phyloP scores from a whole-genome alignment of 495 filamentous ascomycete species.

The Lepidopterella palustris region DNA sequence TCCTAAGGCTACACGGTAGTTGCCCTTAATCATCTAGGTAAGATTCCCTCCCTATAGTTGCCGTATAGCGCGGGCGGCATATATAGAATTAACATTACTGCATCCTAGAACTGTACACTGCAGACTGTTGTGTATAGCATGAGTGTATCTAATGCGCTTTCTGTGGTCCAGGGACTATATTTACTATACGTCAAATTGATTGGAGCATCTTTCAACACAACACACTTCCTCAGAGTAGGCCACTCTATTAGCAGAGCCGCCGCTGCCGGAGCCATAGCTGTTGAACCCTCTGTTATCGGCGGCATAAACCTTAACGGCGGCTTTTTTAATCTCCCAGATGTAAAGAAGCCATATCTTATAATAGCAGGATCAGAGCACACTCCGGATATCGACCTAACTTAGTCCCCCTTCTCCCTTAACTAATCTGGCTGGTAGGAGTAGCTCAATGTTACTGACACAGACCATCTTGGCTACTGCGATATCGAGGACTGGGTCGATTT shows the following conservation, averaged over 20 bases:
- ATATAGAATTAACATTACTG: too few species aligned
- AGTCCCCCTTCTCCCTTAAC: constrained; percentile 9
- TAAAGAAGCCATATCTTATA: constrained; percentile 14
- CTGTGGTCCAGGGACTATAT: constrained; percentile 11
- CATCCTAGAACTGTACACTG: too few species aligned
- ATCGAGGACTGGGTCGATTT: constrained; percentile 14
- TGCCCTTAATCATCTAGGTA: constrained; percentile 18
- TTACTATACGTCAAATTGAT: constrained; percentile 3
- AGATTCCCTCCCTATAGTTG: constrained; percentile 15
- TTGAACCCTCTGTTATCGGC: constrained; percentile 4
- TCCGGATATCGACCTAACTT: constrained; percentile 1
- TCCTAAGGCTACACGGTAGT: constrained; percentile 21
- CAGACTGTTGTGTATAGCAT: too few species aligned
- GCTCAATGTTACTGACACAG: constrained; percentile 9
- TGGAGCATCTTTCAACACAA: constrained; percentile 12
- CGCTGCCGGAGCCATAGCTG: not conserved
- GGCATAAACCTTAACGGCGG: constrained; percentile 13
- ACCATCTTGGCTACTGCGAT: constrained; percentile 18
- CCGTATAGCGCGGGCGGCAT: too few species aligned
- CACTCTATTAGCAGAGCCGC: constrained; percentile 13
- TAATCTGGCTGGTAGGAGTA: constrained; percentile 20
- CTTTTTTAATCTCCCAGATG: constrained; percentile 14
- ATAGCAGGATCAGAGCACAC: constrained; percentile 14
- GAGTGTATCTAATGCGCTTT: constrained; percentile 3
- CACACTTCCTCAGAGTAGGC: constrained; percentile 8